Evolutionary conservation across 2,329 filamentous ascomycete genomes (phyloP), one percentile per base, ranked within the genome.

Genomic region (Colletotrichum paranaense): DNA sequence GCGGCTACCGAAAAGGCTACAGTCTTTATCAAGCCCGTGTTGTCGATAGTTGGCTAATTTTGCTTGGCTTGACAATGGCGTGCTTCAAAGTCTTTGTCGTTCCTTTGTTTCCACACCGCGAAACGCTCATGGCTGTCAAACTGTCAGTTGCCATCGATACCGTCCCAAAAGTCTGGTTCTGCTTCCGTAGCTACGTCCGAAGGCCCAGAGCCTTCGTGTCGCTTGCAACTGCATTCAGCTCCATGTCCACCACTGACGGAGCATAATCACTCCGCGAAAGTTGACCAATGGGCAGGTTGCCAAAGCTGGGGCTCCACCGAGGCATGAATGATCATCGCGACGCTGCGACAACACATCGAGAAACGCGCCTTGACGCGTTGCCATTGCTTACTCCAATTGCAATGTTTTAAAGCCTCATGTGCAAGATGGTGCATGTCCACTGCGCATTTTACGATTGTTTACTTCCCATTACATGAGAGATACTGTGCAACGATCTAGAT

Each of bases 311-410:
- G 6, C 59, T 24, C 49, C 42, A 12, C 32, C 38, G 42, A 63
- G 38, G 68, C 72, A 73, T 68, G 68, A 74, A 60, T 56, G 64
- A 68, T 73, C 64, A 65, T 28, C 63, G 32, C 12, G 56, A 38
- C 42, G 26, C 63, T 62, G 59, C 55, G 59, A 56, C 65, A 42
- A 46, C 26, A 35, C 49, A 22, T 62, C 32, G 28, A 28, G 22
- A 19, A 46, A 53, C 63, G 32, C 62, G 63, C 60, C 30, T 59
- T 32, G 68, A 59, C 38, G 62, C 57, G 58, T 67, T 38, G 53
- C 11, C 14, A 57, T 19, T 62, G 46, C 67, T 58, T 62, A 11
- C 26, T 53, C 64, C 38, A 28, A 32, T 38, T 59, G 38, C 49
- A n/a, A 35, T 22, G 42, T 49, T 49, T 49, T 49, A 19, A 22